These are phyloP conservation scores for Lodderomyces beijingensis DNA, from an alignment of 1,139 yeast species.

Conservation along the genomic window DNA sequence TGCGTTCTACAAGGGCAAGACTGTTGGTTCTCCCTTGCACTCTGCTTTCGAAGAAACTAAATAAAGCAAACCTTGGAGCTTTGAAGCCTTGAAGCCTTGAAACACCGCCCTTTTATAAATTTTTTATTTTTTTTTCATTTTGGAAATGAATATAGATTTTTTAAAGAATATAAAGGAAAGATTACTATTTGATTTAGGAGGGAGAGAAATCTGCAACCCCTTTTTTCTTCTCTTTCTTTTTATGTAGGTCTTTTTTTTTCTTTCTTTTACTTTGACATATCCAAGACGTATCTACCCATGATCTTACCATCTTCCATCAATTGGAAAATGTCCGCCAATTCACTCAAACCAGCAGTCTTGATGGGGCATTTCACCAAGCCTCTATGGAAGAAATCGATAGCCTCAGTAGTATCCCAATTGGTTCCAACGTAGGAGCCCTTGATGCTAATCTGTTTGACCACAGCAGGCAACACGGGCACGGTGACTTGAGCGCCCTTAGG, in stretches of 20 bases:
- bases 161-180: too few species aligned
- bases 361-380: slow-evolving; percentile 69
- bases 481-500: slow-evolving; percentile 67
- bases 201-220: too few species aligned
- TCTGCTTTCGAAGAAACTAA: slow-evolving; percentile 50
- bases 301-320: slow-evolving; percentile 70
- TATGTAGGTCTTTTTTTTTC: too few species aligned
- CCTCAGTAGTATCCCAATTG: slow-evolving; percentile 76
- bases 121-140: not conserved
- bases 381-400: slow-evolving; percentile 65
- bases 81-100: too few species aligned
- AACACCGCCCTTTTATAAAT: not conserved
- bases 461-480: slow-evolving; percentile 62
- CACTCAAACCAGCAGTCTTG: slow-evolving; percentile 60
- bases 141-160: slow-evolving; percentile 1
- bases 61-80: slow-evolving; percentile 1
- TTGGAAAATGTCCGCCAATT: slow-evolving; percentile 56
- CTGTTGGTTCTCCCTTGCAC: slow-evolving; percentile 71
- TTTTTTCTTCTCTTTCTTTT: too few species aligned
- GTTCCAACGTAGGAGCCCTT: slow-evolving; percentile 79
- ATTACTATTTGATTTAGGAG: too few species aligned
- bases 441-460: slow-evolving; percentile 59
- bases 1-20: slow-evolving; percentile 77
- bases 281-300: slow-evolving; percentile 70
- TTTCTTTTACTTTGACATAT: slow-evolving; percentile 24